A percentile compares a stretch with the other conserved stretches of the same genome.
These are phyloP conservation scores for Gossypium longicalyx DNA, from an alignment of 345 rosid genomes.

Conservation along the genomic window DNA sequence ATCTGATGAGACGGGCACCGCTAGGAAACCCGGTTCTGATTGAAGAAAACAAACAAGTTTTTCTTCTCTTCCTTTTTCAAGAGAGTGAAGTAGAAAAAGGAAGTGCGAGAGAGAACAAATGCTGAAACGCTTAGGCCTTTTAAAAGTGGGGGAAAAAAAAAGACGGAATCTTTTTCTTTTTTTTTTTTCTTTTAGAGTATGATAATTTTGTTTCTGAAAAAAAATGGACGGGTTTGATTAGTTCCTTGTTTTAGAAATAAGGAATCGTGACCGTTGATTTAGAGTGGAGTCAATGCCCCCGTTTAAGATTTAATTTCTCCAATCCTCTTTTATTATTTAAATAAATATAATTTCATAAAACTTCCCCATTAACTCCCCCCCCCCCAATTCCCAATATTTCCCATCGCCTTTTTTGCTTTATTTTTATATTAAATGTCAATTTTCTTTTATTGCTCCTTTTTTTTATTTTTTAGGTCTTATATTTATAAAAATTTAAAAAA, in stretches of 20 bases:
- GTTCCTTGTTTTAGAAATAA: neutral
- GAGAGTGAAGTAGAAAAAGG: conserved; percentile 2
- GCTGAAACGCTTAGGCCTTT: neutral
- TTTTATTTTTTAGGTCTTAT: no score
- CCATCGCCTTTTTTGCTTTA: no score
- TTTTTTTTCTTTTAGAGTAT: neutral
- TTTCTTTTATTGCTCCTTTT: no score
- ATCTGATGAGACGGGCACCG: neutral
- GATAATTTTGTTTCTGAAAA: neutral
- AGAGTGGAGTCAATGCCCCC: neutral
- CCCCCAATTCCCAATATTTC: no score
- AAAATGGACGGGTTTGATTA: conserved; percentile 17
- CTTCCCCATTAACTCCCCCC: no score
- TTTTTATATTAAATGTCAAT: no score
- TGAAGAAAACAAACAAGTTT: no score
- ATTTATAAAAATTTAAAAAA: no score
- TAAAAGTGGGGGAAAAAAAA: neutral
- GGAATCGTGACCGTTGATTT: conserved; percentile 14
- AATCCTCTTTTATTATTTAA: neutral
- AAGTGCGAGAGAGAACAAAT: neutral
- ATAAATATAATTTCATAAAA: no score
- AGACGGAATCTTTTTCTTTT: neutral
- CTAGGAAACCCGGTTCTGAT: neutral
- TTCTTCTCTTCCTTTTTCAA: neutral
- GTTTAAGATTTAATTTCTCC: neutral